phyloP scores from a whole-genome alignment of 371 early-diverging fungal genomes.

The Syncephalis fuscata region DNA sequence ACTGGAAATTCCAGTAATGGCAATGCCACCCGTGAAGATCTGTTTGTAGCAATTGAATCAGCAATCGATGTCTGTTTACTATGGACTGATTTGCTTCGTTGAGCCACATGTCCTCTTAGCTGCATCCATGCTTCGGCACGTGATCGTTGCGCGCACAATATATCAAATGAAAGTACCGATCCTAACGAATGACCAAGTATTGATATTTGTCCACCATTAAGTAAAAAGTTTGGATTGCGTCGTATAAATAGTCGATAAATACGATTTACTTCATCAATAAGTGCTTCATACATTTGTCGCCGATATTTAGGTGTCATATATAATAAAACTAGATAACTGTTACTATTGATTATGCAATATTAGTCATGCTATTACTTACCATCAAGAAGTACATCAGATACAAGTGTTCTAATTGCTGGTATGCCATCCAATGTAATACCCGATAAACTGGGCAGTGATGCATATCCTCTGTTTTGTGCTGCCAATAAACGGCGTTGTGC shows the following conservation, averaged over 20 bases:
- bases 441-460: slow-evolving; percentile 33
- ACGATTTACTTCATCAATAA: slow-evolving; percentile 52
- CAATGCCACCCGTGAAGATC: too few species aligned
- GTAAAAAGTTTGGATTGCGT: slow-evolving; percentile 57
- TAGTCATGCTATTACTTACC: slow-evolving; percentile 21
- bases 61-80: too few species aligned
- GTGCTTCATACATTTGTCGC: slow-evolving; percentile 56
- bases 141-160: slow-evolving; percentile 38
- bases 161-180: slow-evolving; percentile 57
- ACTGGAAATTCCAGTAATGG: slow-evolving; percentile 23
- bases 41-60: too few species aligned
- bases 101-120: too few species aligned
- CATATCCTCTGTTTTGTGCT: too few species aligned
- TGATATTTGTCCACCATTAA: slow-evolving; percentile 43
- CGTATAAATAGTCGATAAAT: slow-evolving; percentile 43
- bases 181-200: slow-evolving; percentile 73
- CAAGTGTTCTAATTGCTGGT: slow-evolving; percentile 59
- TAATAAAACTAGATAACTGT: slow-evolving; percentile 32
- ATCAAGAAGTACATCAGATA: slow-evolving; percentile 67
- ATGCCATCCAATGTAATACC: slow-evolving; percentile 67
- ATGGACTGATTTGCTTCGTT: too few species aligned
- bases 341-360: background rate
- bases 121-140: too few species aligned
- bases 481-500: too few species aligned
- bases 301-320: slow-evolving; percentile 72